These are phyloP conservation scores for Inga laurina DNA, from an alignment of 306 rosid genomes.

Conservation along the genomic window DNA sequence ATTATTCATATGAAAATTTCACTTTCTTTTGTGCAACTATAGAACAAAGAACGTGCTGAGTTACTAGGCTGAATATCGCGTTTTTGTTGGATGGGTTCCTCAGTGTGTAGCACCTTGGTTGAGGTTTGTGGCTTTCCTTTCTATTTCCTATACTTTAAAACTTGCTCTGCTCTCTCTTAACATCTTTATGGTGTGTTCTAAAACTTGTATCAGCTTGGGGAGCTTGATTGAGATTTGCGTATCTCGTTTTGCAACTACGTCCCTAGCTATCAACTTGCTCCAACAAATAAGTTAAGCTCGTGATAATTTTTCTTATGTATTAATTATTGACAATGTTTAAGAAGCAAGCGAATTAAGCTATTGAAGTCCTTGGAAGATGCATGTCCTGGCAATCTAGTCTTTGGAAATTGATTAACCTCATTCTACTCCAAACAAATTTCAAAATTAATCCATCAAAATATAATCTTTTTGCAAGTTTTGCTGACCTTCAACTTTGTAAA, in stretches of 20 bases:
- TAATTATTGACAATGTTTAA: not conserved
- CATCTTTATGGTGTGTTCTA: conserved; percentile 26
- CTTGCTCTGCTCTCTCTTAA: not conserved
- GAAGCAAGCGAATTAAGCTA: no score
- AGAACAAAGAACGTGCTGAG: conserved; percentile 86
- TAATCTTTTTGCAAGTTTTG: no score
- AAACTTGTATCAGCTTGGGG: conserved; percentile 64
- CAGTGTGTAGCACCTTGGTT: conserved; percentile 64
- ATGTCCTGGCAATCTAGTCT: no score
- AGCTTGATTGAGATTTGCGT: conserved; percentile 36
- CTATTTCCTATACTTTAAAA: not conserved
- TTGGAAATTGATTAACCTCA: no score
- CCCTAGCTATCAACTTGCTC: no score
- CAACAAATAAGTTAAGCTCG: not conserved
- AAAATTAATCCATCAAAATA: no score
- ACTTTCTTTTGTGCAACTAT: conserved; percentile 14
- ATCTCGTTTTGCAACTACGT: no score
- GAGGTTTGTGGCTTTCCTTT: conserved; percentile 58
- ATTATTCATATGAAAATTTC: no score
- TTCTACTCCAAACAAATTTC: no score
- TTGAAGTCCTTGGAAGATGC: no score
- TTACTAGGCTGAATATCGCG: conserved; percentile 78
- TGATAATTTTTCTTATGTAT: not conserved
- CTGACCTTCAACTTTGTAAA: no score
- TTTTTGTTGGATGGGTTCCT: conserved; percentile 91